These are phyloP conservation scores for Kodamaea fungicola DNA, from an alignment of 1,139 yeast species.

Conservation along the genomic window DNA sequence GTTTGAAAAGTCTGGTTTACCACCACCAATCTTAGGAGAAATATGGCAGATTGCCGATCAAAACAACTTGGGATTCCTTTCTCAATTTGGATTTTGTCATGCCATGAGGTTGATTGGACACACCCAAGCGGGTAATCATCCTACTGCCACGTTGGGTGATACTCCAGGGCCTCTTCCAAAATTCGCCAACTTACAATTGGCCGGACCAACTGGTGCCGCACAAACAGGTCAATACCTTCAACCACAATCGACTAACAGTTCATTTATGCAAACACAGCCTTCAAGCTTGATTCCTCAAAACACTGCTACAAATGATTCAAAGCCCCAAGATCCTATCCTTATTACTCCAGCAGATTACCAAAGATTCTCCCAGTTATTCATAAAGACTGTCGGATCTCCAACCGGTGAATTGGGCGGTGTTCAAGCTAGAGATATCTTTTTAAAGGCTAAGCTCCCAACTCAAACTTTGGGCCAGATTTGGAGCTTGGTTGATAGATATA, in stretches of 20 bases:
- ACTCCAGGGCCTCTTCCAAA: slow-evolving; percentile 57
- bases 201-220: slow-evolving; percentile 13
- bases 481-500: slow-evolving; percentile 78
- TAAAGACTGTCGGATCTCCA: slow-evolving; percentile 62
- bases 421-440: slow-evolving; percentile 77
- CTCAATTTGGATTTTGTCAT: slow-evolving; percentile 75
- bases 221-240: slow-evolving; percentile 14
- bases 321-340: slow-evolving; percentile 50
- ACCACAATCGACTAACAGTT: slow-evolving; percentile 38
- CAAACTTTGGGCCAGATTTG: slow-evolving; percentile 80
- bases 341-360: slow-evolving; percentile 64
- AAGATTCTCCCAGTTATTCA: slow-evolving; percentile 71
- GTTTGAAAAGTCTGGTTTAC: slow-evolving; percentile 81
- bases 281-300: slow-evolving; percentile 34
- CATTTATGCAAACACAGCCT: slow-evolving; percentile 51
- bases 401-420: slow-evolving; percentile 57
- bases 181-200: slow-evolving; percentile 37
- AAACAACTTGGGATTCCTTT: slow-evolving; percentile 79
- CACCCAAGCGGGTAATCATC: slow-evolving; percentile 70
- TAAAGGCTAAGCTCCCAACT: slow-evolving; percentile 81
- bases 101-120: slow-evolving; percentile 91
- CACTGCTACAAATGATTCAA: slow-evolving; percentile 27
- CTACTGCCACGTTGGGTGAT: slow-evolving; percentile 49
- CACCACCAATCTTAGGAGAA: slow-evolving; percentile 77
- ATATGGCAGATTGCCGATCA: slow-evolving; percentile 93